A percentile compares a stretch with the other conserved stretches of the same genome.
phyloP scores from a whole-genome alignment of 1,139 yeast genomes.

The Geotrichum fermentans region DNA sequence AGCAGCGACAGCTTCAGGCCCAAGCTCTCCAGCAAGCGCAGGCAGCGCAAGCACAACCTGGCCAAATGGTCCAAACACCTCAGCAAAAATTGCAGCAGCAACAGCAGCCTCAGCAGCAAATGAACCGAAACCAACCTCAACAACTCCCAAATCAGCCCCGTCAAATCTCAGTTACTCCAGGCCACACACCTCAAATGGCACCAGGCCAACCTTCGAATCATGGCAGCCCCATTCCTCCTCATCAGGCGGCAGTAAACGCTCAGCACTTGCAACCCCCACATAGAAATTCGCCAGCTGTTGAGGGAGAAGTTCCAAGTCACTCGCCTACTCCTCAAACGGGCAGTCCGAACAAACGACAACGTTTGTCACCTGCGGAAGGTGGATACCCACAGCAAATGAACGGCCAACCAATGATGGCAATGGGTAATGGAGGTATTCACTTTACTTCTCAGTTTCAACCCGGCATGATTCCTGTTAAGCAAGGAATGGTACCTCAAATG shows the following conservation, averaged over 20 bases:
- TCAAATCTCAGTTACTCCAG: slow-evolving; percentile 7
- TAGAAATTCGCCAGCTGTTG: slow-evolving; percentile 25
- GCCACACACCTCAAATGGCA: slow-evolving; percentile 8
- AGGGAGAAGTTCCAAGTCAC: slow-evolving; percentile 26
- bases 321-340: slow-evolving; percentile 31
- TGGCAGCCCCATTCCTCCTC: slow-evolving; percentile 29
- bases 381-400: slow-evolving; percentile 25
- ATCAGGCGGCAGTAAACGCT: neutral
- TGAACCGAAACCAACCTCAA: slow-evolving; percentile 22
- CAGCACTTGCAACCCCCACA: slow-evolving; percentile 25
- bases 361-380: slow-evolving; percentile 38
- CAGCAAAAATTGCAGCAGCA: slow-evolving; percentile 2
- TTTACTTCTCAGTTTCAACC: slow-evolving; percentile 19
- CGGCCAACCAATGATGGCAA: slow-evolving; percentile 15
- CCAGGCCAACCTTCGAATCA: slow-evolving; percentile 12
- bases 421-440: slow-evolving; percentile 8
- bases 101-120: slow-evolving; percentile 24
- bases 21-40: slow-evolving; percentile 22
- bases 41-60: slow-evolving; percentile 29
- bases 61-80: slow-evolving; percentile 18
- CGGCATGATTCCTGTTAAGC: slow-evolving; percentile 11
- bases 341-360: slow-evolving; percentile 38
- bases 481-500: slow-evolving; percentile 6
- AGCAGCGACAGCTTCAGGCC: slow-evolving; percentile 22
- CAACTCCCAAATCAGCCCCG: neutral